Conservation (phyloP, 2,329 filamentous ascomycete genomes). For the Diaporthe sp. region DNA sequence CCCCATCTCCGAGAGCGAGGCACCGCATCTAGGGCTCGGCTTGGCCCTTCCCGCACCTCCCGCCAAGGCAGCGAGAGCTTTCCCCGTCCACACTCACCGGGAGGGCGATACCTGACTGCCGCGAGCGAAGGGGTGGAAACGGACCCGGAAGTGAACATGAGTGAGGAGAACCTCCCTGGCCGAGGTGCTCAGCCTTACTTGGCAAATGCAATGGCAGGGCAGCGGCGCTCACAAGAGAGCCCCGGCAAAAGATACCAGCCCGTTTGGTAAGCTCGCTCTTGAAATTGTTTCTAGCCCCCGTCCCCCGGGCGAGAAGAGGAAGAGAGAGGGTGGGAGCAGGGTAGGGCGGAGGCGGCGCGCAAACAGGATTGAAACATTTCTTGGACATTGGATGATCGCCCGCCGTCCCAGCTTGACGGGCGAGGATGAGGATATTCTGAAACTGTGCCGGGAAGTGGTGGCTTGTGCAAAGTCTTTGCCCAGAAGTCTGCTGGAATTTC, state of each 20-base stretch:
- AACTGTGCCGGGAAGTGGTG: slow-evolving; percentile 23
- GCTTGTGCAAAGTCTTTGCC: slow-evolving; percentile 3
- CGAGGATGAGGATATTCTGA: slow-evolving; percentile 17
- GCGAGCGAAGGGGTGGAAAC: neutral
- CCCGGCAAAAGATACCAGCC: slow-evolving; percentile 21
- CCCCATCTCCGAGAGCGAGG: slow-evolving; percentile 1
- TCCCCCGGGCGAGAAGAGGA: no score
- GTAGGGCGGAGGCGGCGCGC: slow-evolving; percentile 6
- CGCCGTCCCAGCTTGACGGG: slow-evolving; percentile 19
- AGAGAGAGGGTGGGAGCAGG: neutral
- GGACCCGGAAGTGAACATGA: neutral
- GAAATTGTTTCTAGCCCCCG: neutral
- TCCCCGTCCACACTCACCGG: neutral
- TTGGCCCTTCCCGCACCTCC: neutral
- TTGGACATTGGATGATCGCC: slow-evolving; percentile 23
- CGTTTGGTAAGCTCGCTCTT: neutral
- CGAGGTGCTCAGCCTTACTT: slow-evolving; percentile 32
- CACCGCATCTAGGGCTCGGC: neutral
- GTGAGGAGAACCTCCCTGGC: slow-evolving; percentile 9
- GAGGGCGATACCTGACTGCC: slow-evolving; percentile 2
- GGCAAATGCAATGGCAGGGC: slow-evolving; percentile 18
- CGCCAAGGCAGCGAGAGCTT: slow-evolving; percentile 10
- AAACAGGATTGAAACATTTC: slow-evolving; percentile 28
- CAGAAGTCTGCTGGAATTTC: slow-evolving; percentile 14
- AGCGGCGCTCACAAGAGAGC: slow-evolving; percentile 11